Evolutionary conservation across 1,139 yeast genomes (phyloP).

Genomic region (Eremothecium sinecaudum): DNA sequence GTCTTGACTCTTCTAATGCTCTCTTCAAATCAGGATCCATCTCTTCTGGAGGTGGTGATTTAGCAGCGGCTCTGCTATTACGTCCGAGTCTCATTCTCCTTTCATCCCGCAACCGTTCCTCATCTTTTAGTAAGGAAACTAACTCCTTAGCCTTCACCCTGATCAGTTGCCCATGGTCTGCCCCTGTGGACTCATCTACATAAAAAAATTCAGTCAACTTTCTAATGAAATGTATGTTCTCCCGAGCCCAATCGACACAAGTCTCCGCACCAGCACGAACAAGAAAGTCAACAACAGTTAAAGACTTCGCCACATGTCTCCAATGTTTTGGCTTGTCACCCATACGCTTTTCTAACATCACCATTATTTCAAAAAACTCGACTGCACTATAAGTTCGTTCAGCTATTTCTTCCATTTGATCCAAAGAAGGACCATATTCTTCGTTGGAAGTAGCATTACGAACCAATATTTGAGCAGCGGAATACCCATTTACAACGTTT

Average conservation of each 20-base stretch:
- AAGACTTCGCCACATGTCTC: constrained; percentile 91
- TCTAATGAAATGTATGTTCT: constrained; percentile 79
- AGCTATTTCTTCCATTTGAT: constrained; percentile 80
- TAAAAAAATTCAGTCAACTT: constrained; percentile 87
- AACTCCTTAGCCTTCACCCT: constrained; percentile 89
- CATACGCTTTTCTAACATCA: constrained; percentile 84
- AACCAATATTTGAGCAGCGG: constrained; percentile 76
- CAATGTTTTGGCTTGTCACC: constrained; percentile 97
- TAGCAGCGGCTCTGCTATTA: constrained; percentile 25
- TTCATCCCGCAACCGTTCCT: constrained; percentile 71
- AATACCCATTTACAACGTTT: constrained; percentile 89
- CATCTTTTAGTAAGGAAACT: constrained; percentile 69
- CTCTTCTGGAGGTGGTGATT: constrained; percentile 15
- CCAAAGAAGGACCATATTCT: constrained; percentile 71
- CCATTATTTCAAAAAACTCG: constrained; percentile 87
- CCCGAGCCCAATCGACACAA: constrained; percentile 90
- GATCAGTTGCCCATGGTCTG: constrained; percentile 84
- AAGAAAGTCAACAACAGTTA: constrained; percentile 80
- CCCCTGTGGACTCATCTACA: constrained; percentile 59
- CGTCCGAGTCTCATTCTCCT: constrained; percentile 40
- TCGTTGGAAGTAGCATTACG: constrained; percentile 93
- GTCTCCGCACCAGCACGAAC: constrained; percentile 84
- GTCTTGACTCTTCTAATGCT: constrained; percentile 73
- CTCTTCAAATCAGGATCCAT: constrained; percentile 72
- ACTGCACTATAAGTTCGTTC: constrained; percentile 61